Base-by-base conservation (phyloP, 2,329 filamentous ascomycete species). In the Blumeriella jaapii region DNA sequence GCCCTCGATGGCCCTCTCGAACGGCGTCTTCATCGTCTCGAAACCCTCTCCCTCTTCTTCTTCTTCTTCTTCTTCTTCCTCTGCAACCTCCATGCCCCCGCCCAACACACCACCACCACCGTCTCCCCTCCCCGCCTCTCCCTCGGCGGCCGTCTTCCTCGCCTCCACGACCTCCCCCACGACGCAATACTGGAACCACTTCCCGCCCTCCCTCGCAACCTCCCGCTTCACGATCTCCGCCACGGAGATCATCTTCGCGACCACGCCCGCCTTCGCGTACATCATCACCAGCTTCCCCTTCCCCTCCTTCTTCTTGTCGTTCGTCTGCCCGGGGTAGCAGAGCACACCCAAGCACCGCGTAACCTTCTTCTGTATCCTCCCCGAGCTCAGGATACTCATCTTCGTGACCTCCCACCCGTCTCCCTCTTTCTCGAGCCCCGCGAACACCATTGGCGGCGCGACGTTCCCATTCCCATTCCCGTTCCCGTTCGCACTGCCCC, bases 171-270 rank as follows among this genome's bases (percentile, higher is more conserved):
- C 33, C 15, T 35, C 36, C 24, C 49, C 47, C 15, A 61, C 34
- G 16, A 35, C 42, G 37, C 51, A 56, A 44, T 62, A 62, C 36
- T 61, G 56, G 39, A 50, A 62, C 57, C 57, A 62, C 30, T 58
- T 46, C 40, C 59, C 61, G 3, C 61, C 62, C 25, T 61, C 56
- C 32, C 64, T 61, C 19, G 50, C 59, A 34, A 80, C 57, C 29
- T 73, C 60, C 24, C 68, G 60, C 55, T 79, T 78, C 37, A 65
- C 67, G 23, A 81, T 74, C 56, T 85, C 80, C 28, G 67, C 66
- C 29, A 84, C 68, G 3, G 71, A 78, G 47, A 83, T 70, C 49
- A 83, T 62, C 56, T 85, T 86, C 56, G 64, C 65, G 2, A 71
- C 65, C 3, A 50, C 53, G 10, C 47, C 44, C 3, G 57, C 53